These are phyloP conservation scores for Thielaviopsis populi DNA, from an alignment of 2,329 filamentous ascomycete genomes.

Conservation along the genomic window DNA sequence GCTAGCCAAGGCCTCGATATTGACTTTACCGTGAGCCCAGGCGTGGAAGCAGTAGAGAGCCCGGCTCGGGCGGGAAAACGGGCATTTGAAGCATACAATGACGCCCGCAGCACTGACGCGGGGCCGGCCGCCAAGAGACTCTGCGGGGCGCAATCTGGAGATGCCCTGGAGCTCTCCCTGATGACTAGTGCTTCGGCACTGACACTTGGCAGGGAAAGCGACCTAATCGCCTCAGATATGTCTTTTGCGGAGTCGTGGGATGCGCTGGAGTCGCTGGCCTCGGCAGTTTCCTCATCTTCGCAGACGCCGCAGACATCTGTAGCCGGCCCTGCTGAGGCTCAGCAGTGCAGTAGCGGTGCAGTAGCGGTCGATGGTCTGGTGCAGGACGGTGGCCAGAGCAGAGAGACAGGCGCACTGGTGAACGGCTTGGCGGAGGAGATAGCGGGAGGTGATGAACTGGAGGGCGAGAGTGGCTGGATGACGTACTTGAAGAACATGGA, in stretches of 20 bases:
- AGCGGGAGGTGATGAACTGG: neutral
- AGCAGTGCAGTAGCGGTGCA: no score
- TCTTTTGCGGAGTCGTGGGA: neutral
- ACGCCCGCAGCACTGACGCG: neutral
- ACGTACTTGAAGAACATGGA: neutral
- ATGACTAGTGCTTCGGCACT: neutral
- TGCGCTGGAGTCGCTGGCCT: neutral
- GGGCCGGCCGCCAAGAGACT: neutral
- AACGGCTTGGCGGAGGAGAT: neutral
- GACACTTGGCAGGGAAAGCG: neutral
- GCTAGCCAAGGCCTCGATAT: neutral
- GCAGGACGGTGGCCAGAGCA: neutral
- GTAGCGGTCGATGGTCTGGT: neutral
- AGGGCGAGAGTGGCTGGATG: neutral
- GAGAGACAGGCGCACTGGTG: neutral
- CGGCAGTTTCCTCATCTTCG: neutral
- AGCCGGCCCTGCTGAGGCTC: no score
- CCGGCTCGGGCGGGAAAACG: neutral
- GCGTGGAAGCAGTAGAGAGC: no score
- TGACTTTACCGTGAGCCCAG: no score
- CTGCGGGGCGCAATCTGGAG: neutral
- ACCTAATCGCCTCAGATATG: neutral
- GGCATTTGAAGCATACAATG: neutral
- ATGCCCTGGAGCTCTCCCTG: neutral
- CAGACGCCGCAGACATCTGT: neutral